Conservation (phyloP, 257 asterid genomes). For the Parsonsia alboflavescens region DNA sequence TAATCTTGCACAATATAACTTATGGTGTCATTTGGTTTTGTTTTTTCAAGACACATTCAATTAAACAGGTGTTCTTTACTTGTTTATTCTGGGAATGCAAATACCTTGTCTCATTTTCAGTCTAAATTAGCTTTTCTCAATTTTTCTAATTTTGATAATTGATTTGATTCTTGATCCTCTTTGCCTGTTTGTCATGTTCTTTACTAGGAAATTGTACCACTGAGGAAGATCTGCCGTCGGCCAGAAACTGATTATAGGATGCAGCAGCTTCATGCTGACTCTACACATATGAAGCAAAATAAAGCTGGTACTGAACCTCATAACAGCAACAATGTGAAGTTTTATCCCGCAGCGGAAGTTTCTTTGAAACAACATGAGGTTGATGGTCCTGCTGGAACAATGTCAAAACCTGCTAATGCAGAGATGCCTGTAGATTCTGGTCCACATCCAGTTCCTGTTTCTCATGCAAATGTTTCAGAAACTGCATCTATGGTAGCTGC, state of each 20-base stretch:
- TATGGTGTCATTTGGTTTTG: neutral
- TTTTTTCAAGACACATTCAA: neutral
- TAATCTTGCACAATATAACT: neutral
- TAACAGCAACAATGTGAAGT: constrained; percentile 24
- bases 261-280: constrained; percentile 41
- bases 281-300: constrained; percentile 29
- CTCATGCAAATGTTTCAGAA: constrained; percentile 8
- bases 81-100: neutral
- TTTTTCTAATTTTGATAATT: neutral
- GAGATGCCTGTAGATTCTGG: constrained; percentile 27
- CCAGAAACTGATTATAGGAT: constrained; percentile 63
- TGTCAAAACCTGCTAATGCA: constrained; percentile 20
- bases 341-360: constrained; percentile 19
- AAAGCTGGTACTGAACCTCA: constrained; percentile 30
- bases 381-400: constrained; percentile 16
- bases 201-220: constrained; percentile 71
- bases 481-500: neutral
- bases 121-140: neutral
- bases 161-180: neutral
- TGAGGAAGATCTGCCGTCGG: constrained; percentile 52
- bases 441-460: constrained; percentile 6
- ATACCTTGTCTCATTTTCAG: neutral
- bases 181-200: neutral
- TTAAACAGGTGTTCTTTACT: neutral
- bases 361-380: constrained; percentile 18